Evolutionary conservation across 805 yeast genomes (phyloP).

Genomic region (Ascoidea rubescens): DNA sequence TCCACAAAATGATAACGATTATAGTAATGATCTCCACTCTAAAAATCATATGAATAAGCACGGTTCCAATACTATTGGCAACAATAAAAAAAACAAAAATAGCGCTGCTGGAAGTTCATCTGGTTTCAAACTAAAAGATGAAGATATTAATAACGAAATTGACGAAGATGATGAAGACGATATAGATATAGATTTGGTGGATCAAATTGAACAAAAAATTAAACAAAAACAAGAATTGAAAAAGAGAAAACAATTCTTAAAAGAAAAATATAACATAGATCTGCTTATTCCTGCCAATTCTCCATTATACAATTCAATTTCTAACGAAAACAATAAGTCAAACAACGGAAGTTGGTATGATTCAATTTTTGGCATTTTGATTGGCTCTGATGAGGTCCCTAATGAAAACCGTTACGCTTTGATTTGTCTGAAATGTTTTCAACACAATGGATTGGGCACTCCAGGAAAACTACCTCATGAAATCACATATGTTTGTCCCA

Average conservation of each 20-base stretch:
- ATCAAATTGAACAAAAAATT: constrained; percentile 3
- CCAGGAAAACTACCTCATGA: constrained; percentile 24
- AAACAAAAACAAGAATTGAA: constrained; percentile 4
- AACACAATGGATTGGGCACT: constrained; percentile 34
- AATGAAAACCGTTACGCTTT: constrained; percentile 27
- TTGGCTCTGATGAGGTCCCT: constrained; percentile 24
- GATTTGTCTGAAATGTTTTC: constrained; percentile 26
- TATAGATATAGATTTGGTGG: constrained; percentile 4
- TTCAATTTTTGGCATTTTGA: constrained; percentile 4
- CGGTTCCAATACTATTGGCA: too few relatives aligned
- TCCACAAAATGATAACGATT: background rate
- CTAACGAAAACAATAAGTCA: background rate
- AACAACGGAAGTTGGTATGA: background rate
- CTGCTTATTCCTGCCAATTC: background rate
- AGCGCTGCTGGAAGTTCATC: background rate
- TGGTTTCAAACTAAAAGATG: background rate
- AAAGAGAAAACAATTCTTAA: constrained; percentile 5
- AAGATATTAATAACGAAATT: background rate
- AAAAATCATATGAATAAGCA: background rate
- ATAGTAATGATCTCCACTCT: background rate
- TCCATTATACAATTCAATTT: background rate
- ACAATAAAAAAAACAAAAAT: background rate
- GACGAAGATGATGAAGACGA: background rate
- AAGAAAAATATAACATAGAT: constrained; percentile 6
- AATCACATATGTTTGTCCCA: constrained; percentile 25